These are phyloP conservation scores for Solanum hybrid DNA, from an alignment of 305 asterid genomes.

Conservation along the genomic window DNA sequence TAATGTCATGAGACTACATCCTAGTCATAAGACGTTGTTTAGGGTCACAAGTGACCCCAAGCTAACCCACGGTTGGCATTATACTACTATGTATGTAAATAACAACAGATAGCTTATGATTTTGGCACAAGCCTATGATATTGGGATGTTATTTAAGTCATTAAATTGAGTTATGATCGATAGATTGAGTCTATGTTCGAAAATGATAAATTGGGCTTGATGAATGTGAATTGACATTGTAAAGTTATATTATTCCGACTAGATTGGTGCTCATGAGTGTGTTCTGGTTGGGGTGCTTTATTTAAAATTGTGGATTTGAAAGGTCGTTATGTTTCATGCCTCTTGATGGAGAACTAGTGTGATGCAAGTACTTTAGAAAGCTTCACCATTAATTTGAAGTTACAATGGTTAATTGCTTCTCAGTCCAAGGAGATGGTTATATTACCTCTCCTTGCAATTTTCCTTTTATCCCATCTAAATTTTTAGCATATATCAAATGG, in stretches of 20 bases:
- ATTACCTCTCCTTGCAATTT: too few relatives aligned
- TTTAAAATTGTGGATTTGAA: not conserved
- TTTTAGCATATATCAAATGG: too few relatives aligned
- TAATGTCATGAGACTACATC: too few relatives aligned
- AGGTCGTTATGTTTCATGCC: not conserved
- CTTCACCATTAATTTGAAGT: not conserved
- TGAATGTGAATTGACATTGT: too few relatives aligned
- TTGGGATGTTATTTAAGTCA: not conserved
- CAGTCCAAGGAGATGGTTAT: too few relatives aligned
- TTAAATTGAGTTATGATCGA: not conserved
- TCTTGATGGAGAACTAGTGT: not conserved
- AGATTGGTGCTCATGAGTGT: not conserved
- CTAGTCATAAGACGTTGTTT: not conserved
- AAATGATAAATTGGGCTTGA: too few relatives aligned
- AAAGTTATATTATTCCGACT: too few relatives aligned
- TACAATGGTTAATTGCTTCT: too few relatives aligned
- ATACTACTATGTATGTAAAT: not conserved
- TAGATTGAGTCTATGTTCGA: not conserved
- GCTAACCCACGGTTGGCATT: not conserved
- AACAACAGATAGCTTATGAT: not conserved
- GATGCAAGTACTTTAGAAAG: not conserved
- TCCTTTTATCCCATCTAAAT: too few relatives aligned
- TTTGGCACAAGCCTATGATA: not conserved
- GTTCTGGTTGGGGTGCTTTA: not conserved
- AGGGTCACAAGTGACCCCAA: not conserved